phyloP scores from a whole-genome alignment of 2,329 filamentous ascomycete species.

The Emergomyces africanus region DNA sequence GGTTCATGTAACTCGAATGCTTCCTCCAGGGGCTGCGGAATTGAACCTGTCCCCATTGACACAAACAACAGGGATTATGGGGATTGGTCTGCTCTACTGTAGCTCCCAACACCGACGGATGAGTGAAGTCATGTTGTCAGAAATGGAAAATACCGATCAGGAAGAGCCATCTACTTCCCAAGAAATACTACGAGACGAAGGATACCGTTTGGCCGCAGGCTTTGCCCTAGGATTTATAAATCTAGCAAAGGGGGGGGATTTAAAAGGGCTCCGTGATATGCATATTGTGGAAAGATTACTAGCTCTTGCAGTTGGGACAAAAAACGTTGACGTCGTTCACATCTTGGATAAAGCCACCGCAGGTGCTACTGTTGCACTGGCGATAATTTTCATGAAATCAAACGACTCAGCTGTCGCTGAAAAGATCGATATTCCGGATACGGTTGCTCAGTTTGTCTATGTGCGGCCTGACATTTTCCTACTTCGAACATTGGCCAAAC shows the following conservation, averaged over 20 bases:
- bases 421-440: constrained; percentile 89
- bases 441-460: constrained; percentile 85
- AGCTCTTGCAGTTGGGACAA: constrained; percentile 71
- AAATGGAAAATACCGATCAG: constrained; percentile 78
- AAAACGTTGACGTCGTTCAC: constrained; percentile 84
- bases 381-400: constrained; percentile 95
- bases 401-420: constrained; percentile 74
- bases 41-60: constrained; percentile 86
- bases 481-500: constrained; percentile 74
- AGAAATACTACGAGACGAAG: constrained; percentile 77
- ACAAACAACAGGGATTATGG: constrained; percentile 94
- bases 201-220: constrained; percentile 88
- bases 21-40: constrained; percentile 84
- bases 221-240: constrained; percentile 94
- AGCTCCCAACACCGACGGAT: constrained; percentile 94
- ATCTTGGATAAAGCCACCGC: constrained; percentile 86
- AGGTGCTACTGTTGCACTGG: constrained; percentile 80
- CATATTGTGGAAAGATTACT: constrained; percentile 78
- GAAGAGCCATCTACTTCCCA: constrained; percentile 57
- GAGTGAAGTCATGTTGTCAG: constrained; percentile 98
- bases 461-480: constrained; percentile 87
- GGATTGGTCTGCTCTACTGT: constrained; percentile 86
- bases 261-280: constrained; percentile 89
- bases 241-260: constrained; percentile 74
- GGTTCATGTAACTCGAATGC: constrained; percentile 89